phyloP scores from a whole-genome alignment of 306 rosid genomes.

The Mimosa pudica region DNA sequence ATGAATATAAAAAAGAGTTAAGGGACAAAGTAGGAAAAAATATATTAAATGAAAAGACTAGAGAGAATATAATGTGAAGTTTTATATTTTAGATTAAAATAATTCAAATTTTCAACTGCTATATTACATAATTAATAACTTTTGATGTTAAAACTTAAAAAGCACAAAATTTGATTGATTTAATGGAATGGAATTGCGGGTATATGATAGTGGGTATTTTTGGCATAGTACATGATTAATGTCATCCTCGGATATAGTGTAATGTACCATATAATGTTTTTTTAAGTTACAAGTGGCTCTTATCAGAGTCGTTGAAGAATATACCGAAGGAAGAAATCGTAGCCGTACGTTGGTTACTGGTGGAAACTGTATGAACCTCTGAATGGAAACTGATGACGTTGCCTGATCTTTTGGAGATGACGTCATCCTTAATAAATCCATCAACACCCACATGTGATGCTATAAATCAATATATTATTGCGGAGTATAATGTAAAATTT shows the following conservation, averaged over 20 bases:
- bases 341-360: slow-evolving; percentile 41
- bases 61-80: too few species aligned
- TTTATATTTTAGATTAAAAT: too few species aligned
- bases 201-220: not conserved
- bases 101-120: too few species aligned
- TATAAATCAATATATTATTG: too few species aligned
- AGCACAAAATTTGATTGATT: not conserved
- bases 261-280: not conserved
- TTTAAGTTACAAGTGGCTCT: not conserved
- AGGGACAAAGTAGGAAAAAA: too few species aligned
- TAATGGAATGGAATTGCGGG: not conserved
- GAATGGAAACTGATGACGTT: slow-evolving; percentile 28
- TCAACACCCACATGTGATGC: not conserved
- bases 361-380: not conserved
- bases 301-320: slow-evolving; percentile 10
- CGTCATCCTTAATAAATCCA: not conserved
- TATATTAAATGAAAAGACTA: too few species aligned
- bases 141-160: not conserved
- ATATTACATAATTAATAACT: not conserved
- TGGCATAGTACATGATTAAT: not conserved
- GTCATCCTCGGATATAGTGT: not conserved
- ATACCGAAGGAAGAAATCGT: slow-evolving; percentile 21
- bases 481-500: not conserved
- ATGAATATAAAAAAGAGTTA: too few species aligned
- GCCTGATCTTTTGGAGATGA: slow-evolving; percentile 15